These are phyloP conservation scores for Periglandula ipomoeae DNA, from an alignment of 2,329 filamentous ascomycete genomes.

Conservation along the genomic window DNA sequence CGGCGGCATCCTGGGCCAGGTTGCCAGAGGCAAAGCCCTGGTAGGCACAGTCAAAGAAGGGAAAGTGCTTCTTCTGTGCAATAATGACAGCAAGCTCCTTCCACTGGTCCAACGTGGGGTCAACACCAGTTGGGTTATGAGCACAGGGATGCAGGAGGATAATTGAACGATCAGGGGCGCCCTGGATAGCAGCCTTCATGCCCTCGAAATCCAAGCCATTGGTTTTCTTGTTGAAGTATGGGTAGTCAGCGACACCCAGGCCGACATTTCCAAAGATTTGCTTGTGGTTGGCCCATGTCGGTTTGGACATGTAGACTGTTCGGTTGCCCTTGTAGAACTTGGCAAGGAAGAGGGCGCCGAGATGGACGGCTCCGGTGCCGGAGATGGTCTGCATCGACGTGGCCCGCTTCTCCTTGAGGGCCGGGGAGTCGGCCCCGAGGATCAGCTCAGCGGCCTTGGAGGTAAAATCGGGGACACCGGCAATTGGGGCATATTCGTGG, in stretches of 20 bases:
- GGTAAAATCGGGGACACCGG: conserved; percentile 78
- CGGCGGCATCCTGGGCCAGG: conserved; percentile 74
- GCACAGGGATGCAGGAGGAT: conserved; percentile 92
- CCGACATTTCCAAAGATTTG: conserved; percentile 94
- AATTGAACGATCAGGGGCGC: conserved; percentile 70
- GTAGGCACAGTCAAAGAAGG: conserved; percentile 97
- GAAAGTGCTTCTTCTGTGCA: conserved; percentile 74
- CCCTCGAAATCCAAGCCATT: conserved; percentile 88
- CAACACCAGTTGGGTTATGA: conserved; percentile 96
- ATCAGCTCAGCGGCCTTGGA: conserved; percentile 86
- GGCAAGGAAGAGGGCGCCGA: conserved; percentile 86
- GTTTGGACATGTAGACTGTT: conserved; percentile 82
- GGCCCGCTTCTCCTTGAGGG: conserved; percentile 72
- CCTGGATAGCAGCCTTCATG: conserved; percentile 63
- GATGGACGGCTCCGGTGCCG: conserved; percentile 88
- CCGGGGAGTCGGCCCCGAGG: conserved; percentile 70
- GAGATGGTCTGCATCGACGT: conserved; percentile 90
- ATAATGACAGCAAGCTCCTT: conserved; percentile 75
- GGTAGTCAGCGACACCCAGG: conserved; percentile 71
- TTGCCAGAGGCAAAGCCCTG: conserved; percentile 95
- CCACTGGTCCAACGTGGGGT: conserved; percentile 92
- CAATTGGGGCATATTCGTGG: conserved; percentile 97
- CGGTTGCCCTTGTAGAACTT: conserved; percentile 76
- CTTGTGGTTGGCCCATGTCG: conserved; percentile 98
- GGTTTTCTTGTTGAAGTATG: conserved; percentile 85